Evolutionary conservation across 2,329 filamentous ascomycete species (phyloP), one percentile per base, ranked within the genome.

Genomic region (Ascocoryne sarcoides): DNA sequence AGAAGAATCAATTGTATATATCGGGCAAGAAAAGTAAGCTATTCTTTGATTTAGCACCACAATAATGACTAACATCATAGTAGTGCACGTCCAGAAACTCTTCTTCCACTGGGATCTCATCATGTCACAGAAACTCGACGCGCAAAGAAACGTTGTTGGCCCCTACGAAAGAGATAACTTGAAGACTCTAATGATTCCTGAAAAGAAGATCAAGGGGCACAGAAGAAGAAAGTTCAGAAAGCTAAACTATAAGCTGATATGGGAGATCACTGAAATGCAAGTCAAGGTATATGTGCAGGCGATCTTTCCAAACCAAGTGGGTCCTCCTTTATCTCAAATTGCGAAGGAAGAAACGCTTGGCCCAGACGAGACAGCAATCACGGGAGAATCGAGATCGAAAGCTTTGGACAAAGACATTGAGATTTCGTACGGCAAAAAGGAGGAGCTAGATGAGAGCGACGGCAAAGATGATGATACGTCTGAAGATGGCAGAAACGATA

Each of bases 201-300:
- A 18, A 35, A 19, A 37, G 14, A 37, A 39, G 23, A 43, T 21
- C 10, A 41, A 36, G 12, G 4, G 4, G 5, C 33, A 40, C 10
- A 17, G 36, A 15, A 20, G 39, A 29, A 21, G 26, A 7, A 40
- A 35, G 20, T 3, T 34, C 5, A 34, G 36, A 17, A 18, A 30
- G 5, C 33, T 46, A 12, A 8, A 43, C 10, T 40, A 43, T 21
- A 32, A 48, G 14, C 29, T 48, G 2, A 31, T 42, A 9, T 48
- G 38, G 36, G 29, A 48, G 5, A 48, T 48, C 20, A 46, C 46
- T 1, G 46, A 48, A 28, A 48, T 46, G 41, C 43, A 48, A 21
- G 35, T 47, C 20, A 47, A 47, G 17, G 19, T 32, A 2, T 31
- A 36, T 35, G 41, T 47, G 2, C 20, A 37, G 16, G 37, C 41